Evolutionary conservation across 2,329 filamentous ascomycete species (phyloP).

Genomic region (Xylaria sp.): DNA sequence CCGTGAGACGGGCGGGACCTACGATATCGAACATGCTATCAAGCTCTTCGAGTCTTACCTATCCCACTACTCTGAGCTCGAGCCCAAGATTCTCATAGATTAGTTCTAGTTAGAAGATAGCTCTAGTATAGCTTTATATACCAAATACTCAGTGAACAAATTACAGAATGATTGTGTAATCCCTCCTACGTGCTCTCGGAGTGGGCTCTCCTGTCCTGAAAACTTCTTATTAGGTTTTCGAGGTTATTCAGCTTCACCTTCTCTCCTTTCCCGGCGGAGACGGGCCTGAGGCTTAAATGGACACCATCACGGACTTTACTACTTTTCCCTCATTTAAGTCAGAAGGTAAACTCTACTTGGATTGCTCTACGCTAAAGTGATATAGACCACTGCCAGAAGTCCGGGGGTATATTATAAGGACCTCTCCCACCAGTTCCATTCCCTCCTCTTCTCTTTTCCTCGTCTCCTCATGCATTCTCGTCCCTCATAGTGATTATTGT

Average conservation of each 20-base stretch:
- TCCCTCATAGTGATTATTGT: too few relatives aligned
- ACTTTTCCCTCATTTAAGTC: too few relatives aligned
- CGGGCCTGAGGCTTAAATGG: too few relatives aligned
- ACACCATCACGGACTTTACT: too few relatives aligned
- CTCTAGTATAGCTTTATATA: neutral
- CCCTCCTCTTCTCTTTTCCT: neutral
- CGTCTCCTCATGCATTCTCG: too few relatives aligned
- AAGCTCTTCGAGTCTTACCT: constrained; percentile 91
- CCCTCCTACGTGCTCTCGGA: too few relatives aligned
- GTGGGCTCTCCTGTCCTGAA: neutral
- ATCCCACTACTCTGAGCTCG: constrained; percentile 81
- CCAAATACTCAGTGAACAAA: neutral
- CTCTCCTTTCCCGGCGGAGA: neutral
- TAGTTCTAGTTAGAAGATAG: constrained; percentile 52
- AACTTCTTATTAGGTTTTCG: neutral
- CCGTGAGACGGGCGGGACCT: constrained; percentile 87
- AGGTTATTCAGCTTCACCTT: neutral
- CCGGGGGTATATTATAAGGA: too few relatives aligned
- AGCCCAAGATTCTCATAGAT: constrained; percentile 86
- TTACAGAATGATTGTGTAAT: neutral
- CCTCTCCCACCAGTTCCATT: neutral
- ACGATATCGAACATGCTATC: constrained; percentile 88
- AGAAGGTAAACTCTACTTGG: too few relatives aligned
- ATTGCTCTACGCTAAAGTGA: too few relatives aligned
- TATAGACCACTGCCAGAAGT: too few relatives aligned